Percentiles rank a stretch among this genome's conserved stretches.
Conservation (phyloP, 2,329 filamentous ascomycete species). For the Aspergillus ustus region DNA sequence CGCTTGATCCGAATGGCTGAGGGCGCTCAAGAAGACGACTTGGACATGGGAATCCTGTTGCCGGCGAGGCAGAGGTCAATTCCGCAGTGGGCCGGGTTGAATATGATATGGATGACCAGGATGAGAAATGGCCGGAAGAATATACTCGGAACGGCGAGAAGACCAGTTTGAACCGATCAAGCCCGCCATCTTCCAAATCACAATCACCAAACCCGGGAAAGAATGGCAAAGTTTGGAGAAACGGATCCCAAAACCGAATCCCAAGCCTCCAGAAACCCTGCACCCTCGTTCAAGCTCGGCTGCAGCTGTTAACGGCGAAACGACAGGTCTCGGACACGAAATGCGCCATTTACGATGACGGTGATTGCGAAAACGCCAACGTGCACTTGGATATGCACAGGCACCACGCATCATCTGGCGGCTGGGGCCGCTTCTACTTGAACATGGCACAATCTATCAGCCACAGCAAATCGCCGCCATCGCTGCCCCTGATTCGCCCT, state of each 20-base stretch:
- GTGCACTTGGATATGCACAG: no score
- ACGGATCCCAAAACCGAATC: slow-evolving; percentile 94
- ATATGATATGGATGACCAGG: slow-evolving; percentile 99
- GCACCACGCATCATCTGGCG: no score
- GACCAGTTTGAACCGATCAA: slow-evolving; percentile 82
- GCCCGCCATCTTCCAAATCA: slow-evolving; percentile 93
- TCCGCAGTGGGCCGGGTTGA: slow-evolving; percentile 77
- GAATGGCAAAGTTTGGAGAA: slow-evolving; percentile 97
- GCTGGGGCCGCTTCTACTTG: no score
- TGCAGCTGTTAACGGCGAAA: slow-evolving; percentile 92
- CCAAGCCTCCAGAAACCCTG: slow-evolving; percentile 93
- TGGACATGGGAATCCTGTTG: slow-evolving; percentile 60
- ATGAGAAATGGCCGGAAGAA: slow-evolving; percentile 91
- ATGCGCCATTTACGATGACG: slow-evolving; percentile 96
- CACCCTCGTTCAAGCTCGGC: slow-evolving; percentile 90
- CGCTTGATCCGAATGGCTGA: slow-evolving; percentile 69
- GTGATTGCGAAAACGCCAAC: slow-evolving; percentile 99
- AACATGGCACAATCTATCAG: no score
- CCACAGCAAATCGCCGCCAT: no score
- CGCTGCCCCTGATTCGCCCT: no score
- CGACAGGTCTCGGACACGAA: slow-evolving; percentile 78
- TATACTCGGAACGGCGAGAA: slow-evolving; percentile 74
- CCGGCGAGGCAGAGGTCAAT: slow-evolving; percentile 64
- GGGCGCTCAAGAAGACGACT: slow-evolving; percentile 66
- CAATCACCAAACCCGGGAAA: slow-evolving; percentile 98